Evolutionary conservation across 352 stramenopile genomes (phyloP).

Genomic region (Pythium utonaiense): DNA sequence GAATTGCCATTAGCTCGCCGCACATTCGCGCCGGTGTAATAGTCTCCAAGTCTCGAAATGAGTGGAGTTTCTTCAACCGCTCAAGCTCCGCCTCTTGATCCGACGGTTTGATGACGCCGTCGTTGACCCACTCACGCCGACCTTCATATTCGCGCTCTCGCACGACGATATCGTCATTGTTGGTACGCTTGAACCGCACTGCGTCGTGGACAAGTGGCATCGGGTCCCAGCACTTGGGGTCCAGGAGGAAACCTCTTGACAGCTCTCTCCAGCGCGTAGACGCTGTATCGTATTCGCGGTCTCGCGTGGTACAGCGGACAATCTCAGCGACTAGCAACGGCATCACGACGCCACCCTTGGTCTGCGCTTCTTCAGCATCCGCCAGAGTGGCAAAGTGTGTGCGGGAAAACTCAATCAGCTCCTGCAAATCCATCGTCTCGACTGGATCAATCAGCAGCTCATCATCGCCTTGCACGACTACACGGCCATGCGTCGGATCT

Average conservation of each 20-base stretch:
- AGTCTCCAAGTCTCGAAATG: slow-evolving; percentile 29
- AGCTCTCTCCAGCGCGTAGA: slow-evolving; percentile 39
- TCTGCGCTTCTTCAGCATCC: slow-evolving; percentile 14
- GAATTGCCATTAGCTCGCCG: slow-evolving; percentile 27
- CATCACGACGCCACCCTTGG: slow-evolving; percentile 42
- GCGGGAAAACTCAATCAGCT: slow-evolving; percentile 32
- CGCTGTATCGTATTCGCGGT: slow-evolving; percentile 12
- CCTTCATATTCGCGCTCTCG: slow-evolving; percentile 53
- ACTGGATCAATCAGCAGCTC: slow-evolving; percentile 30
- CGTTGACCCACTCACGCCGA: slow-evolving; percentile 29
- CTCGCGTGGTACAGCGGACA: slow-evolving; percentile 21
- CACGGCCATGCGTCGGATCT: slow-evolving; percentile 8
- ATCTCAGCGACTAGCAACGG: slow-evolving; percentile 62
- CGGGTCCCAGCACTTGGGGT: slow-evolving; percentile 57
- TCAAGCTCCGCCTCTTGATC: slow-evolving; percentile 26
- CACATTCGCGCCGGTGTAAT: slow-evolving; percentile 29
- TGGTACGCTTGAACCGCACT: slow-evolving; percentile 45
- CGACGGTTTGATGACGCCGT: slow-evolving; percentile 53
- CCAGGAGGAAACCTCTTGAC: slow-evolving; percentile 58
- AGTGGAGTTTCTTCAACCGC: slow-evolving; percentile 22
- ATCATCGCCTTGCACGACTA: slow-evolving; percentile 34
- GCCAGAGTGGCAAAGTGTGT: slow-evolving; percentile 39
- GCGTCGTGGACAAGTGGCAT: slow-evolving; percentile 43
- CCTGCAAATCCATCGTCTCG: slow-evolving; percentile 29
- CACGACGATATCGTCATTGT: slow-evolving; percentile 18